These are phyloP conservation scores for Pleurotus tuber-regium DNA, from an alignment of 768 basidiomycete genomes.

Conservation along the genomic window DNA sequence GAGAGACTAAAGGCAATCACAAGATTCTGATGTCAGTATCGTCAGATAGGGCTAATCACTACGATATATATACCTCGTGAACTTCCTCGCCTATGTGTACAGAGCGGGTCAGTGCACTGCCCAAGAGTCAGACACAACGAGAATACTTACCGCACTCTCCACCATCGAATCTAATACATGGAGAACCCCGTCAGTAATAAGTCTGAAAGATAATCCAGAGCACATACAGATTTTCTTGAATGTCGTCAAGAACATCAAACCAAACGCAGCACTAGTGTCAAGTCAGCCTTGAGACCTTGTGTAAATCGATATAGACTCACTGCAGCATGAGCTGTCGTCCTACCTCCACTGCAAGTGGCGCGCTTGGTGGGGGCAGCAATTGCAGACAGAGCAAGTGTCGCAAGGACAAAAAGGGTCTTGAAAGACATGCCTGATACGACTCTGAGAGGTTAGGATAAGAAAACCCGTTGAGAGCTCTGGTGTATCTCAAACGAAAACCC, in stretches of 20 bases:
- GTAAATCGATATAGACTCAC: conserved; percentile 3
- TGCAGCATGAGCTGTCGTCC: conserved; percentile 13
- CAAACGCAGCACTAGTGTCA: conserved; percentile 27
- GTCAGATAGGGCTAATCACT: background rate
- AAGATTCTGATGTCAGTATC: background rate
- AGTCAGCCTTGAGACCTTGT: background rate
- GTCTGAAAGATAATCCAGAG: background rate
- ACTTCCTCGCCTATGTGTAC: conserved; percentile 22
- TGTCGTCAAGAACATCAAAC: conserved; percentile 33
- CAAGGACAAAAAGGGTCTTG: conserved; percentile 1
- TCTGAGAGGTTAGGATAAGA: background rate
- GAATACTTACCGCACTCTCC: conserved; percentile 25
- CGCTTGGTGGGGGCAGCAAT: conserved; percentile 51
- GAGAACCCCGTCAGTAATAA: too few species aligned
- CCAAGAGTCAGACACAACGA: background rate
- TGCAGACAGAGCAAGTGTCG: conserved; percentile 18
- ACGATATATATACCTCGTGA: conserved; percentile 21
- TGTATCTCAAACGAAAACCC: background rate
- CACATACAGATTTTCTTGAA: conserved; percentile 29
- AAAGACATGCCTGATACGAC: conserved; percentile 1
- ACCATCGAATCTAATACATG: conserved; percentile 24
- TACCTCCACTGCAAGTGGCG: conserved; percentile 19
- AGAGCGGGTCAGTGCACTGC: background rate
- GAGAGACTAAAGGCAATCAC: conserved; percentile 14
- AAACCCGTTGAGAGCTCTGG: conserved; percentile 8